These are phyloP conservation scores for Dianthus caryophyllus DNA, from an alignment of 148 eudicot genomes.

Conservation along the genomic window DNA sequence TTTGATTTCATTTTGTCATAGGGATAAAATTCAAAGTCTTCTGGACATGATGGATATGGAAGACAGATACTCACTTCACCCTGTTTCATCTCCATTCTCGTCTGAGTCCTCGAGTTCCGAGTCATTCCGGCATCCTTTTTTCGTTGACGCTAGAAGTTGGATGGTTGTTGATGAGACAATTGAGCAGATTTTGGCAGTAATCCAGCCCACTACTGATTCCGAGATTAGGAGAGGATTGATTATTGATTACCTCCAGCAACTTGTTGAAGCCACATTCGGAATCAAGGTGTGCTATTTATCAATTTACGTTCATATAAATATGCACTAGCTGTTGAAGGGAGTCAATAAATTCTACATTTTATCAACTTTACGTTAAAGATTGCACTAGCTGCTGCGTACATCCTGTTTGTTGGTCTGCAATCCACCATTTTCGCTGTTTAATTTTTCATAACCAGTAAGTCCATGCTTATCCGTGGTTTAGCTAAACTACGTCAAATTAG, in stretches of 20 bases:
- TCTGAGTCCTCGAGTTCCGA: slow-evolving; percentile 25
- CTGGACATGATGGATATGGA: slow-evolving; percentile 27
- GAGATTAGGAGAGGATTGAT: slow-evolving; percentile 32
- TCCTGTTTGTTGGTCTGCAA: neutral
- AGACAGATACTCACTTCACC: slow-evolving; percentile 10
- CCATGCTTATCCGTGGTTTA: too few species aligned
- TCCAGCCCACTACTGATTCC: slow-evolving; percentile 34
- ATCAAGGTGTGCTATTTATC: slow-evolving; percentile 29
- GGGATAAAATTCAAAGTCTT: slow-evolving; percentile 24
- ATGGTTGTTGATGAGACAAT: slow-evolving; percentile 28
- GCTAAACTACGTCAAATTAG: too few species aligned
- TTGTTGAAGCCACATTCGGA: slow-evolving; percentile 30
- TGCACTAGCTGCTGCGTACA: neutral
- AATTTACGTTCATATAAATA: slow-evolving; percentile 10
- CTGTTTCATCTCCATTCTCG: slow-evolving; percentile 13
- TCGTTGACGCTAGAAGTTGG: slow-evolving; percentile 28
- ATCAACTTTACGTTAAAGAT: neutral
- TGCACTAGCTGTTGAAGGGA: too few species aligned
- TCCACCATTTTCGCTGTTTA: neutral
- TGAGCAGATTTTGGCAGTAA: slow-evolving; percentile 25
- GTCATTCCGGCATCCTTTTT: slow-evolving; percentile 12
- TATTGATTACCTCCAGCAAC: slow-evolving; percentile 34
- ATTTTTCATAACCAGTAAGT: neutral
- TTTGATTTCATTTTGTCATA: slow-evolving; percentile 14
- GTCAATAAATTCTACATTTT: too few species aligned